phyloP scores from a whole-genome alignment of 768 basidiomycete genomes.

The Tylopilus cervinicoccineus region DNA sequence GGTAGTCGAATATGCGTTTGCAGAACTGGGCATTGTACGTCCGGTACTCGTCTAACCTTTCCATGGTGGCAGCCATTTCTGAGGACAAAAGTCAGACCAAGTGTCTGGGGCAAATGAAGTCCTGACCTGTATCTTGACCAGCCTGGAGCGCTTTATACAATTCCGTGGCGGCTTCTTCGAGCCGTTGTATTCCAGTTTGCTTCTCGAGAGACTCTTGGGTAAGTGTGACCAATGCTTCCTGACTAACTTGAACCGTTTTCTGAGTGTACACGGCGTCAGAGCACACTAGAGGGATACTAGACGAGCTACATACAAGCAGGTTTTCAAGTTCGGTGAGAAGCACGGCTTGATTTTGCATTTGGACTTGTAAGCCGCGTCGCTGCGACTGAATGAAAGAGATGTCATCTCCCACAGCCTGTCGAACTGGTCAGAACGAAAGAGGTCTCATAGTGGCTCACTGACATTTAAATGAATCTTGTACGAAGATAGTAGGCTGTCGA shows the following conservation, averaged over 20 bases:
- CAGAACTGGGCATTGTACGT: conserved; percentile 91
- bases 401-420: conserved; percentile 89
- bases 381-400: conserved; percentile 95
- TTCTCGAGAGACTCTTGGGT: conserved; percentile 91
- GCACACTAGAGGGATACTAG: neutral
- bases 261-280: conserved; percentile 27
- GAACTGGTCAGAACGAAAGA: conserved; percentile 10
- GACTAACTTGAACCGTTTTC: conserved; percentile 95
- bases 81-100: conserved; percentile 6
- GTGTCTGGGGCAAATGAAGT: neutral
- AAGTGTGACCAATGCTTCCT: conserved; percentile 66
- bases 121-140: conserved; percentile 76
- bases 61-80: conserved; percentile 99
- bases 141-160: conserved; percentile 95
- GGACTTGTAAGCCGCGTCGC: conserved; percentile 94
- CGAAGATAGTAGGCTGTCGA: conserved; percentile 85
- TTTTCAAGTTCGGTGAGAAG: conserved; percentile 84
- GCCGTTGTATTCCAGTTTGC: conserved; percentile 61
- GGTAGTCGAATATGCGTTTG: conserved; percentile 84
- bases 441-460: conserved; percentile 26
- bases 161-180: conserved; percentile 81
- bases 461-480: conserved; percentile 98
- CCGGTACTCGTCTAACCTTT: conserved; percentile 84
- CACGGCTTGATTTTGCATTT: conserved; percentile 91
- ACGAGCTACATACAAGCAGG: conserved; percentile 56